A percentile compares a stretch with the other conserved stretches of the same genome.
These are phyloP conservation scores for Xylariales sp. DNA, from an alignment of 2,329 filamentous ascomycete species.

Conservation along the genomic window DNA sequence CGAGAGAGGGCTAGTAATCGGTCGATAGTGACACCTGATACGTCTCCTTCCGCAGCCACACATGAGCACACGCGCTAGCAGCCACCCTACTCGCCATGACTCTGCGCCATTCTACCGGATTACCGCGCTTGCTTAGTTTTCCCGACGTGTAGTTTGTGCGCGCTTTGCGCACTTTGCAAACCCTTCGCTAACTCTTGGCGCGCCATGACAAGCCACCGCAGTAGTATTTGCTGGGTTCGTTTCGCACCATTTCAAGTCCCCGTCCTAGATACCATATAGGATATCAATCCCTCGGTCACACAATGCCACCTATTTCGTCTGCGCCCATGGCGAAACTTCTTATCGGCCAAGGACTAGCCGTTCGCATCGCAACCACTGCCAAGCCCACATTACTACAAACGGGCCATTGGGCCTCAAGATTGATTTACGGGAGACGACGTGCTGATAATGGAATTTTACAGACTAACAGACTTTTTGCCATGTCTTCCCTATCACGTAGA, in stretches of 20 bases:
- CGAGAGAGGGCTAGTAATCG: not conserved
- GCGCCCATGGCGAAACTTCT: not conserved
- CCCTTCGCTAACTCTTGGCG: slow-evolving; percentile 14
- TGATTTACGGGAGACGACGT: slow-evolving; percentile 49
- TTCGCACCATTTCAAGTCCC: not conserved
- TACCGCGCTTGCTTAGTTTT: slow-evolving; percentile 9
- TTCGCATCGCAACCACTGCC: not conserved
- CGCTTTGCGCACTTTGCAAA: slow-evolving; percentile 13
- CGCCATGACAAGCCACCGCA: slow-evolving; percentile 9
- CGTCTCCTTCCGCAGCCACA: slow-evolving; percentile 3
- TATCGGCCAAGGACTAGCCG: not conserved
- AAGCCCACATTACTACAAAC: slow-evolving; percentile 51
- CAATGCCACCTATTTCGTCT: not conserved
- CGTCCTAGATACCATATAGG: not conserved
- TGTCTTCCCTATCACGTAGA: slow-evolving; percentile 85
- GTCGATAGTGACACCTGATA: not conserved
- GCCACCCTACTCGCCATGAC: slow-evolving; percentile 10
- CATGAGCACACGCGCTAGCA: slow-evolving; percentile 1
- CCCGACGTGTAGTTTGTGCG: slow-evolving; percentile 2
- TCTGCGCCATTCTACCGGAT: slow-evolving; percentile 12
- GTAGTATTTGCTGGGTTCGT: slow-evolving; percentile 2
- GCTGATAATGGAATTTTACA: slow-evolving; percentile 51
- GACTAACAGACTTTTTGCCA: slow-evolving; percentile 56
- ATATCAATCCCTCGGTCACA: not conserved
- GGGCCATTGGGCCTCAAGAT: slow-evolving; percentile 43